Conservation (phyloP, 2,329 filamentous ascomycete genomes). For the Rutstroemia sp. region DNA sequence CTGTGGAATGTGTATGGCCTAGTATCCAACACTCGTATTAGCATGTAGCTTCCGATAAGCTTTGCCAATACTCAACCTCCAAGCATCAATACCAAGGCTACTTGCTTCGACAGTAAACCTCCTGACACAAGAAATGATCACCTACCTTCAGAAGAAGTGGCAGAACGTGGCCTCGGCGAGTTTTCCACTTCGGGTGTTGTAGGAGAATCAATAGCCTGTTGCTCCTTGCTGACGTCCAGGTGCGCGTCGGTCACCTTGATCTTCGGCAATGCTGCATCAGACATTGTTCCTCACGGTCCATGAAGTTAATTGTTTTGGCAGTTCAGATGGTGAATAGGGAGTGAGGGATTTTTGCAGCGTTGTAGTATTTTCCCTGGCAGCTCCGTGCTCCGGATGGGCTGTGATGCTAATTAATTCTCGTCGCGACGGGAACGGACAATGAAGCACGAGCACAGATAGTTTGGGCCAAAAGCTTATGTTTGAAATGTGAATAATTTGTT, state of each 20-base stretch:
- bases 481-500: background rate
- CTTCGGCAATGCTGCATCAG: slow-evolving; percentile 24
- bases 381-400: background rate
- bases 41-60: slow-evolving; percentile 1
- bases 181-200: slow-evolving; percentile 24
- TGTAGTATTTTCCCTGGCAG: background rate
- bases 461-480: background rate
- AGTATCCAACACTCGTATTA: background rate
- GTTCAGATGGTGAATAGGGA: background rate
- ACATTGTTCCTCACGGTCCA: slow-evolving; percentile 24
- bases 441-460: slow-evolving; percentile 2
- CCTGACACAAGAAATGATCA: background rate
- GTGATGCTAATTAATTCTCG: background rate
- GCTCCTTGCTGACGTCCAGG: slow-evolving; percentile 15
- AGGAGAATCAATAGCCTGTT: slow-evolving; percentile 21
- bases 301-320: slow-evolving; percentile 10
- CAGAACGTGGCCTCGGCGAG: slow-evolving; percentile 22
- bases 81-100: background rate
- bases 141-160: slow-evolving; percentile 28
- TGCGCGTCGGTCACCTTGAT: slow-evolving; percentile 27
- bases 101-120: background rate
- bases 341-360: background rate
- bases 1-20: slow-evolving; percentile 21
- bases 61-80: background rate
- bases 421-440: slow-evolving; percentile 1